Base-by-base conservation (phyloP, 768 basidiomycete genomes). In the Psilocybe sp. region DNA sequence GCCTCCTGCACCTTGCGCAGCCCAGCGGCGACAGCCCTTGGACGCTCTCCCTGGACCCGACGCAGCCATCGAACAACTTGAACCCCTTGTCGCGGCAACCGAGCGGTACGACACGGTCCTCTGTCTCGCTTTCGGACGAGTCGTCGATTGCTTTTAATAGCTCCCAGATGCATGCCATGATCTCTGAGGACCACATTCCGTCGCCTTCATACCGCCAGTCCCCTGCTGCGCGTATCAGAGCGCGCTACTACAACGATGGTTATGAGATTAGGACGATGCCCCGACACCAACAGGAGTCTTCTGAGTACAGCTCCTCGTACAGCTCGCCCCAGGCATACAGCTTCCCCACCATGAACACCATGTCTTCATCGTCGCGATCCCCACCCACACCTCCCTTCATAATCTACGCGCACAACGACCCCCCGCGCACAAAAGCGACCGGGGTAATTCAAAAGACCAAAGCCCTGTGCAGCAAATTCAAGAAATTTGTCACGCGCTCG, bases 41-140 rank as follows among this genome's bases (percentile, higher is more conserved):
- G 67, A 66, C 67, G 5, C 60, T 67, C 40, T 61, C 62, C 5
- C 51, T 67, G 36, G 61, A 62, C 12, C 61, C 65, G 41, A 51
- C 49, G 5, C 46, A 54, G 40, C 45, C 59, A 23, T 50, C 50
- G 12, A 53, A 51, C 12, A 51, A 51, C 40, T 46, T 53, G 9
- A 49, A 51, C 40, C 46, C 54, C 12, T 37, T 50, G 16, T 54
- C 60, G 15, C 47, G 23, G 23, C 23, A 28, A 7, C 7, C 23
- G 23, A 28, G 23, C 23, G 4, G 23, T 3, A 7, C 23, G 23
- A 28, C 23, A 7, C 4, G 4, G 7, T 3, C 23, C 23, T 28
- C 23, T 7, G 23, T 28, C 5, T 50, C 51, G 18, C 39, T 46
- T 6, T 46, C 44, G 32, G 31, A 12, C 34, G 19, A 23, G 2